Evolutionary conservation across 2,329 filamentous ascomycete genomes (phyloP).

Genomic region (Aureobasidium uvarum): DNA sequence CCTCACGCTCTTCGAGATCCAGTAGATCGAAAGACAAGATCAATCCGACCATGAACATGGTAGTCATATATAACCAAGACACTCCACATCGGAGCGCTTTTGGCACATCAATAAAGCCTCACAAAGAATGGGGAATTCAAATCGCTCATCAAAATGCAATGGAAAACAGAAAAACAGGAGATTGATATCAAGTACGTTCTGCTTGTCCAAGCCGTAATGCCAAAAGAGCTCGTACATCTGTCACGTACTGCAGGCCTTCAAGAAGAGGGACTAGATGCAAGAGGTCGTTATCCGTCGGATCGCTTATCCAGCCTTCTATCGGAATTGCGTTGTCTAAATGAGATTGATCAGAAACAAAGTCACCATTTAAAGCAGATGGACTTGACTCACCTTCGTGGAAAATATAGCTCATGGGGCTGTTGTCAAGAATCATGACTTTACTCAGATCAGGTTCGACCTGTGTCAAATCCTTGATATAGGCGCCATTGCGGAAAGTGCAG

Average conservation of each 20-base stretch:
- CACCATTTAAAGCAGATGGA: background rate
- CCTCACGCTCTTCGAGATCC: background rate
- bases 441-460: slow-evolving; percentile 95
- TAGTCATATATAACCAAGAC: background rate
- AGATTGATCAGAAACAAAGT: background rate
- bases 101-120: background rate
- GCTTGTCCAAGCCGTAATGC: slow-evolving; percentile 82
- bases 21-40: background rate
- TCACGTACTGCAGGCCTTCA: slow-evolving; percentile 93
- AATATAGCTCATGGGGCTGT: slow-evolving; percentile 96
- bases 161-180: background rate
- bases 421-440: slow-evolving; percentile 98
- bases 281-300: slow-evolving; percentile 94
- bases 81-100: too few relatives aligned
- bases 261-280: slow-evolving; percentile 88
- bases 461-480: slow-evolving; percentile 97
- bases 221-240: slow-evolving; percentile 87
- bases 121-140: background rate
- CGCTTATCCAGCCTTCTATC: slow-evolving; percentile 98
- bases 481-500: slow-evolving; percentile 91
- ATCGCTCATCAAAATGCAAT: background rate
- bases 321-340: slow-evolving; percentile 90
- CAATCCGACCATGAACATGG: background rate
- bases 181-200: slow-evolving; percentile 31
- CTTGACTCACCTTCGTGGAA: slow-evolving; percentile 80